phyloP scores from a whole-genome alignment of 2,329 filamentous ascomycete species.

The Talaromyces sp. region DNA sequence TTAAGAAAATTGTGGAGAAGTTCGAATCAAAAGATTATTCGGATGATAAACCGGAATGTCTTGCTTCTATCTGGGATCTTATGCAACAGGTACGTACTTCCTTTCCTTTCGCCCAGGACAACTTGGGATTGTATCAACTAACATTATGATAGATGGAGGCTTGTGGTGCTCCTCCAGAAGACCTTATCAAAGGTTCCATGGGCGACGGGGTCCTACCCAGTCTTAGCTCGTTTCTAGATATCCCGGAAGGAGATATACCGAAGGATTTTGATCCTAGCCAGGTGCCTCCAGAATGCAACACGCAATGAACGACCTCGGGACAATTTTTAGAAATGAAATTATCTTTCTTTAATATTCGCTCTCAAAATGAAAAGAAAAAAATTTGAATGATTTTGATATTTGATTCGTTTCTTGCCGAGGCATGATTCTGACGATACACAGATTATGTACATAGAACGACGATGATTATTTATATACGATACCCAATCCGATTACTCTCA shows the following conservation, averaged over 20 bases:
- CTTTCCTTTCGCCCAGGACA: not conserved
- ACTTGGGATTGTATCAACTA: not conserved
- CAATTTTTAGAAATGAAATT: not conserved
- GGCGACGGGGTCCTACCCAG: slow-evolving; percentile 21
- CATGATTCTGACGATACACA: not conserved
- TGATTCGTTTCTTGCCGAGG: not conserved
- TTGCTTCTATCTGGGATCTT: slow-evolving; percentile 89
- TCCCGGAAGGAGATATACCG: no score
- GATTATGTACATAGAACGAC: slow-evolving; percentile 8
- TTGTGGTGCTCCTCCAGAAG: slow-evolving; percentile 80
- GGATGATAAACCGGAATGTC: slow-evolving; percentile 73
- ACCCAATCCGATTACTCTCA: slow-evolving; percentile 7
- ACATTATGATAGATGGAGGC: slow-evolving; percentile 81
- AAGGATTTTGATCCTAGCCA: slow-evolving; percentile 26
- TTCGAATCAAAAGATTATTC: slow-evolving; percentile 80
- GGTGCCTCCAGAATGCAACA: slow-evolving; percentile 56
- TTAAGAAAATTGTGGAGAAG: slow-evolving; percentile 78
- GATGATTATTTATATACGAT: slow-evolving; percentile 13
- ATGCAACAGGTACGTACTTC: slow-evolving; percentile 80
- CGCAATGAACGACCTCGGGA: slow-evolving; percentile 52
- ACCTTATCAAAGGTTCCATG: slow-evolving; percentile 57
- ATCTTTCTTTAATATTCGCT: not conserved
- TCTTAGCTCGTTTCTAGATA: slow-evolving; percentile 46
- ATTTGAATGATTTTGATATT: not conserved
- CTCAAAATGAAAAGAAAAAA: not conserved